Evolutionary conservation across 83 land plant genomes (phyloP), one percentile per base, ranked within the genome.

Genomic region (Diphasiastrum complanatum): DNA sequence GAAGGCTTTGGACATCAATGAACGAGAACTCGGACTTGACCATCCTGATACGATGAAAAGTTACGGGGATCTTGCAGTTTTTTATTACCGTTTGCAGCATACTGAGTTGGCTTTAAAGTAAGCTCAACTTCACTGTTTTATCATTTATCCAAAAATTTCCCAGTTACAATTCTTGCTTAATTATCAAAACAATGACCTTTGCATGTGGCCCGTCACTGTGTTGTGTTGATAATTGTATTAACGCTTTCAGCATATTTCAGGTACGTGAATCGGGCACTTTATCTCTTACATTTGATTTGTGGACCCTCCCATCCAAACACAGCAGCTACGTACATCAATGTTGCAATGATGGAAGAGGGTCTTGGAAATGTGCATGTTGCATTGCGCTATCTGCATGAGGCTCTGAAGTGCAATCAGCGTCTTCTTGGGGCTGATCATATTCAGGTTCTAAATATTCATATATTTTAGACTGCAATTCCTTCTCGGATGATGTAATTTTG

Each of bases 11-110:
- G 91, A 85, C 74, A 90, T 90, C 47, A 90, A 90, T 78, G 96
- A 90, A 62, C 71, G 91, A 40, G 96, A 90, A 52, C 96, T 90
- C 66, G 96, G 96, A 14, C 81, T 90, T 33, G 96, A 90, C 65
- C 96, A 90, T 62, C 96, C 96, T 5, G 96, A 90, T 55, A 90
- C 96, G 45, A 90, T 90, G 96, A 90, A 90, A 60, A 90, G 96
- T 65, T 90, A 90, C 61, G 96, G 96, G 38, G 96, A 90, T 67
- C 72, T 90, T 41, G 84, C 96, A 46, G 96, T 90, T 6, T 90
- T 90, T 61, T 90, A 90, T 62, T 90, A 90, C 59, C 78, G 96
- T 14, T 83, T 90, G 26, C 96, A 90, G 61, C 91, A 90, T 64
- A 90, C 83, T 26, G 96, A 90, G 64, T 69, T 90, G 58, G 96